A percentile compares a stretch with the other conserved stretches of the same genome.
Evolutionary conservation across 306 rosid genomes (phyloP).

Genomic region (Lotus japonicus): DNA sequence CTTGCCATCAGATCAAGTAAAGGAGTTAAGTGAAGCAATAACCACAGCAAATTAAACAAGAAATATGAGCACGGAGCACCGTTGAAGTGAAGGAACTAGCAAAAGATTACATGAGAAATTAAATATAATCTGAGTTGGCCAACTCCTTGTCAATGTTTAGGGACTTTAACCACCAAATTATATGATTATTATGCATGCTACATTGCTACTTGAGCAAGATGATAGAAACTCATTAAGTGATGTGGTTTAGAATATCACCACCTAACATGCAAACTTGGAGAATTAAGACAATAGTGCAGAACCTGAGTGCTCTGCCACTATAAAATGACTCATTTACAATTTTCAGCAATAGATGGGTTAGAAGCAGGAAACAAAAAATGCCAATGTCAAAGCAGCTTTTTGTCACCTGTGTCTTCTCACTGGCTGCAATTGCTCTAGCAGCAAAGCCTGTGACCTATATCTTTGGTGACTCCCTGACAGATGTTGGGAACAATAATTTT

Average conservation of each 20-base stretch:
- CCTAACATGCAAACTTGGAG: constrained; percentile 42
- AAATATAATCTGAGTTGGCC: constrained; percentile 37
- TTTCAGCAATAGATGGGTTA: neutral
- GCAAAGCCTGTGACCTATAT: constrained; percentile 34
- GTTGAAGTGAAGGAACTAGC: constrained; percentile 8
- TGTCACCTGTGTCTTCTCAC: constrained; percentile 4
- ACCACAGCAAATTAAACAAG: neutral
- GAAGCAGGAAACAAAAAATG: constrained; percentile 15
- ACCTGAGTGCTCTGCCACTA: constrained; percentile 12
- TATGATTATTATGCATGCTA: no score
- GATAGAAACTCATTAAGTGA: neutral
- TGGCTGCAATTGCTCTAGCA: constrained; percentile 20
- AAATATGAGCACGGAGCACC: neutral
- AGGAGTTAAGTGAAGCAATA: neutral
- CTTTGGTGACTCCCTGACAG: constrained; percentile 80
- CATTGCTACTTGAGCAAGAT: neutral
- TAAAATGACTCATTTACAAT: constrained; percentile 18
- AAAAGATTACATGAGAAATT: constrained; percentile 19
- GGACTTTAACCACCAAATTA: constrained; percentile 18
- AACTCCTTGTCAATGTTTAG: constrained; percentile 25
- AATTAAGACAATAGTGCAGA: constrained; percentile 15
- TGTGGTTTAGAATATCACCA: constrained; percentile 34
- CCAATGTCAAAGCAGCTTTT: constrained; percentile 13
- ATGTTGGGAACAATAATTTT: constrained; percentile 82
- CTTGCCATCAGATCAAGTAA: neutral